These are phyloP conservation scores for Xanthoconium purpureum DNA, from an alignment of 768 basidiomycete species.

Conservation along the genomic window DNA sequence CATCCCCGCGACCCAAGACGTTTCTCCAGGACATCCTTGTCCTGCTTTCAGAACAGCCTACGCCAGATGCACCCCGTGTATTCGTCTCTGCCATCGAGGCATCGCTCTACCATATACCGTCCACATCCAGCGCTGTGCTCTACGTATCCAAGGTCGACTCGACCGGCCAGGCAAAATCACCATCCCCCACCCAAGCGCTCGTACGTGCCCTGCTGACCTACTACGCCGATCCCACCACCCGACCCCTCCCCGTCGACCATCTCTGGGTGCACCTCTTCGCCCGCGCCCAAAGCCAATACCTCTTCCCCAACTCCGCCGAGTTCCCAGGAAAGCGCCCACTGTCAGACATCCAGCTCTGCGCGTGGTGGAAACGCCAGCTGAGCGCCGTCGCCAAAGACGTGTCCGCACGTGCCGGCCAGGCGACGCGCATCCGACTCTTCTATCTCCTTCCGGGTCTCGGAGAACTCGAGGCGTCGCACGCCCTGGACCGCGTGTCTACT, in stretches of 20 bases:
- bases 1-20: conserved; percentile 58
- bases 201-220: conserved; percentile 62
- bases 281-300: conserved; percentile 84
- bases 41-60: conserved; percentile 63
- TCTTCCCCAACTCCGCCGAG: conserved; percentile 86
- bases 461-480: conserved; percentile 62
- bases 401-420: conserved; percentile 8
- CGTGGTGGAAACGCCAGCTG: conserved; percentile 88
- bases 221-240: conserved; percentile 60
- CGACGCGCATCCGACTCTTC: conserved; percentile 36
- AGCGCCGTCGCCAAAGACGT: conserved; percentile 50
- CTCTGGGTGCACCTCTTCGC: conserved; percentile 90
- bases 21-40: conserved; percentile 77
- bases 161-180: conserved; percentile 67
- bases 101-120: conserved; percentile 67
- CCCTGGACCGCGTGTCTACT: conserved; percentile 42
- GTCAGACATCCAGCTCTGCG: conserved; percentile 75
- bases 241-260: conserved; percentile 53
- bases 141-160: conserved; percentile 96
- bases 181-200: conserved; percentile 68
- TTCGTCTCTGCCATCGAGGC: conserved; percentile 82
- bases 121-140: conserved; percentile 66
- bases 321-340: conserved; percentile 68
- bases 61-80: conserved; percentile 48
- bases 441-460: conserved; percentile 71